A percentile compares a stretch with the other conserved stretches of the same genome.
These are phyloP conservation scores for Glycine tomentella DNA, from an alignment of 306 rosid species.

Conservation along the genomic window DNA sequence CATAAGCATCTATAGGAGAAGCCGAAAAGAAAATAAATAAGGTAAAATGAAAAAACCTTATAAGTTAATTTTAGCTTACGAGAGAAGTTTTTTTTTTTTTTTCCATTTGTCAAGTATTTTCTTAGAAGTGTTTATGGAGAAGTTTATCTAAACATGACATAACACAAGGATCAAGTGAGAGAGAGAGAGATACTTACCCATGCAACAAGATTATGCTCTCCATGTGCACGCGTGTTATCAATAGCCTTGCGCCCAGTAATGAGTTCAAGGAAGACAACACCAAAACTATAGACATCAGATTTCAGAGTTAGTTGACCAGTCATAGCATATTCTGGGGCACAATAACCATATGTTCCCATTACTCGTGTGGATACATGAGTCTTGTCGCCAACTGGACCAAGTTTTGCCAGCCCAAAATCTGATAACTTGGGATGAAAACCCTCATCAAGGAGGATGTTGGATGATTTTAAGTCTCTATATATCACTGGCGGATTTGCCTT, in stretches of 20 bases:
- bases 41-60: too few relatives aligned
- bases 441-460: slow-evolving; percentile 91
- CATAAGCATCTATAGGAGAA: background rate
- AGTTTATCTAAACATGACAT: too few relatives aligned
- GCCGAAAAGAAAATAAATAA: background rate
- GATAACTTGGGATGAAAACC: slow-evolving; percentile 92
- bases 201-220: slow-evolving; percentile 96
- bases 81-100: too few relatives aligned
- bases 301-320: slow-evolving; percentile 94
- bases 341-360: slow-evolving; percentile 97
- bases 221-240: slow-evolving; percentile 77
- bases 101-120: too few relatives aligned
- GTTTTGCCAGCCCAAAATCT: slow-evolving; percentile 96
- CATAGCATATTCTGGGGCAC: slow-evolving; percentile 99
- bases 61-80: too few relatives aligned
- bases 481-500: slow-evolving; percentile 97
- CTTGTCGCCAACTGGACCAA: slow-evolving; percentile 96
- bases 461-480: slow-evolving; percentile 92
- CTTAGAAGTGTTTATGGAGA: too few relatives aligned
- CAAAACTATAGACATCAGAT: slow-evolving; percentile 93
- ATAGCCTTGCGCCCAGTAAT: slow-evolving; percentile 96
- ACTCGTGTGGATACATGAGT: slow-evolving; percentile 97
- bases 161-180: slow-evolving; percentile 20
- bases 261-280: slow-evolving; percentile 96
- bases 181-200: slow-evolving; percentile 72